Evolutionary conservation across 306 rosid genomes (phyloP), one percentile per base, ranked within the genome.

Genomic region (Ammopiptanthus mongolicus): DNA sequence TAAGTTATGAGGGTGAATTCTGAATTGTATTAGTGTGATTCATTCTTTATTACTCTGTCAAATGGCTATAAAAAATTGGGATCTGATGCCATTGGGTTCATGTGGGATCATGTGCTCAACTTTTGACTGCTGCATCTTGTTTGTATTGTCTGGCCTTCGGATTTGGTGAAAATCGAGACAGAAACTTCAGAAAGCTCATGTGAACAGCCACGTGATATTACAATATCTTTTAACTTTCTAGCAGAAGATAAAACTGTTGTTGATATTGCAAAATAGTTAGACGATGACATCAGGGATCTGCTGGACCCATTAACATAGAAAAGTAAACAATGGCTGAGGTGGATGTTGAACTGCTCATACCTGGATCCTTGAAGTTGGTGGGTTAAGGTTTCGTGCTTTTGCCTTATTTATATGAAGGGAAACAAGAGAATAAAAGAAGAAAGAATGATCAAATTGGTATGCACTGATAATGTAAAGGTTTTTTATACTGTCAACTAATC

Each of bases 61-160:
- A 59, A 67, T 73, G 65, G 23, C 21, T 68, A 60, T 53, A 59
- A 78, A 65, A 73, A 67, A 42, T 81, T 37, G 87, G 84, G 86
- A 90, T 87, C 88, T 81, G 87, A 74, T 69, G 65, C 69, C 74
- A 74, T 74, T 52, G 68, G 78, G 82, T 68, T 83, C 96, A 90
- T 84, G 96, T 68, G 71, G 77, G 82, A 74, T 88, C 93, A 90
- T 83, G 96, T 88, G 96, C 93, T 78, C 58, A 69, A 66, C 72
- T 55, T 78, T 71, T 65, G 75, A 70, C 85, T 65, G 65, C 63
- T 85, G 78, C 55, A 12, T 46, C 76, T 53, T 70, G 47, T 57
- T 59, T 68, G 74, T 37, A 22, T 55, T 63, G 85, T 70, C 69
- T 33, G 42, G 52, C 65, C 75, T 18, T 52, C 6, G 85, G 76